Percentiles rank a stretch among this genome's conserved stretches.
Conservation (phyloP, 2,329 filamentous ascomycete genomes). For the Xylaria sp. region DNA sequence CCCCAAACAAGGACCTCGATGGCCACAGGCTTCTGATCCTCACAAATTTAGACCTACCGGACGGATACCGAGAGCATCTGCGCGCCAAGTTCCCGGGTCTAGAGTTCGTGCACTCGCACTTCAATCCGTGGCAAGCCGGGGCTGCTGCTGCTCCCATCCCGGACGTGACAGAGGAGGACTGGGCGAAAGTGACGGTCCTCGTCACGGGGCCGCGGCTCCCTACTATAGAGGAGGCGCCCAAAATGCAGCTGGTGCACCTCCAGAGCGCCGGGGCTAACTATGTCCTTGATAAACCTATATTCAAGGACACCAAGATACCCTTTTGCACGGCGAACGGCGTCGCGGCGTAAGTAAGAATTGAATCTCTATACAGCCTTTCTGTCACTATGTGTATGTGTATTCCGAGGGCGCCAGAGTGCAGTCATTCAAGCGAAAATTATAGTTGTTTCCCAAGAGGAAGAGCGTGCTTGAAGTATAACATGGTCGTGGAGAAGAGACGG, state of each 20-base stretch:
- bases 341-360: conserved; percentile 53
- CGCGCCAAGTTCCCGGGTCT: conserved; percentile 51
- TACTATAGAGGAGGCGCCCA: conserved; percentile 49
- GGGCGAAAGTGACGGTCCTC: conserved; percentile 56
- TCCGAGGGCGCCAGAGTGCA: not conserved
- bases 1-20: conserved; percentile 43
- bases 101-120: conserved; percentile 44
- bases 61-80: conserved; percentile 45
- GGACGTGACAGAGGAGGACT: conserved; percentile 44
- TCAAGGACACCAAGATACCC: conserved; percentile 54
- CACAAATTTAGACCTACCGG: conserved; percentile 41
- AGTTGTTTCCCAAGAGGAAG: not conserved
- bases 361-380: not conserved
- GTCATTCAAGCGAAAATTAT: not conserved
- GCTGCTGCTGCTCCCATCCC: conserved; percentile 34
- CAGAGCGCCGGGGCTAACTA: conserved; percentile 60
- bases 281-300: conserved; percentile 53
- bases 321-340: conserved; percentile 64
- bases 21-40: conserved; percentile 57
- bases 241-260: conserved; percentile 59
- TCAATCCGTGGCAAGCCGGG: conserved; percentile 39
- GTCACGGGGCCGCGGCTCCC: conserved; percentile 53
- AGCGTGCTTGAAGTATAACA: not conserved
- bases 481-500: not conserved
- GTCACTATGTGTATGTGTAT: not conserved